Evolutionary conservation across 2,329 filamentous ascomycete genomes (phyloP).

Genomic region (Alternaria alternata): DNA sequence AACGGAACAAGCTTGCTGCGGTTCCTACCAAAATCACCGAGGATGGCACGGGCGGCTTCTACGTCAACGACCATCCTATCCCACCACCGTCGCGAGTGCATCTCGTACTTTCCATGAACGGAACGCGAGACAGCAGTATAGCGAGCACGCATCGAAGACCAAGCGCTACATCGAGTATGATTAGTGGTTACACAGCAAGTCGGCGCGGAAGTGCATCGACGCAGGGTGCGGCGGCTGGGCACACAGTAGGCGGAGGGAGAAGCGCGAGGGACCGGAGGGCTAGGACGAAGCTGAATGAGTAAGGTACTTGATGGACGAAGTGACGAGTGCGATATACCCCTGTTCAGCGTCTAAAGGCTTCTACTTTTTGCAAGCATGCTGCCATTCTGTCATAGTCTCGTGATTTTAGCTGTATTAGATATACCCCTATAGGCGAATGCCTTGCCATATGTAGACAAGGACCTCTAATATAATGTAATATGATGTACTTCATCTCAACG

Average conservation of each 20-base stretch:
- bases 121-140: slow-evolving; percentile 22
- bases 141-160: slow-evolving; percentile 16
- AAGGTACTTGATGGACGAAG: not conserved
- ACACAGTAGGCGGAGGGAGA: slow-evolving; percentile 29
- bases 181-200: not conserved
- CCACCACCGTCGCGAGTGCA: slow-evolving; percentile 24
- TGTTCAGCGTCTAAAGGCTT: no score
- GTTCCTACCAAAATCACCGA: slow-evolving; percentile 11
- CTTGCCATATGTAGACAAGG: not conserved
- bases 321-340: not conserved
- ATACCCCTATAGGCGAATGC: no score
- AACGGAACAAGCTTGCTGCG: slow-evolving; percentile 4
- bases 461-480: slow-evolving; percentile 2
- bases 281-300: slow-evolving; percentile 23
- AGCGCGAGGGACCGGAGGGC: slow-evolving; percentile 36
- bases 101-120: slow-evolving; percentile 10
- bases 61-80: slow-evolving; percentile 21
- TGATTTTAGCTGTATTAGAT: no score
- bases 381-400: no score
- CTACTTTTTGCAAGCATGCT: no score
- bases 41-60: slow-evolving; percentile 27
- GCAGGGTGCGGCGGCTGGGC: not conserved
- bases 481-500: not conserved
- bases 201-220: slow-evolving; percentile 8
- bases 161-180: slow-evolving; percentile 13